These are phyloP conservation scores for Fusarium albidum DNA, from an alignment of 2,329 filamentous ascomycete genomes.

Conservation along the genomic window DNA sequence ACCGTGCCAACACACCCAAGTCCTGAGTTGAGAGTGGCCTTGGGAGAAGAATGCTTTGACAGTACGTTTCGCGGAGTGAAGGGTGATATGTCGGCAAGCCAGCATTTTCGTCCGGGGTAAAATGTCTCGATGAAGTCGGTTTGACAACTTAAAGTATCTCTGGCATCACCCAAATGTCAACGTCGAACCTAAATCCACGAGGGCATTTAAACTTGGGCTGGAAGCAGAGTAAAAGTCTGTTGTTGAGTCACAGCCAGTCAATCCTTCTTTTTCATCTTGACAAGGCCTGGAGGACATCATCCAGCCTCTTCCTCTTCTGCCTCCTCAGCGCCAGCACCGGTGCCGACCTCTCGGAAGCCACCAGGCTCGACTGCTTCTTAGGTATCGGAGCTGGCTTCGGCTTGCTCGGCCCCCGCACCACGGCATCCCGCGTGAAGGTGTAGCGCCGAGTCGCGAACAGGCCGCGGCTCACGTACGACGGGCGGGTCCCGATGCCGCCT, in stretches of 20 bases:
- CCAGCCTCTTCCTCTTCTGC: constrained; percentile 46
- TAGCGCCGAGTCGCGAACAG: constrained; percentile 45
- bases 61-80: too few species aligned
- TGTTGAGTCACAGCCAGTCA: too few species aligned
- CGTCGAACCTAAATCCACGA: not conserved
- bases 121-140: too few species aligned
- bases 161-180: not conserved
- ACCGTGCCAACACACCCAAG: too few species aligned
- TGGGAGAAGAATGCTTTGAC: too few species aligned
- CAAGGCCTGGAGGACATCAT: constrained; percentile 46
- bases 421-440: constrained; percentile 43
- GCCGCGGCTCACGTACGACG: constrained; percentile 48
- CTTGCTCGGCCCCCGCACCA: constrained; percentile 6
- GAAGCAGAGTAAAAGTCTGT: not conserved
- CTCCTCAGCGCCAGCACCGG: constrained; percentile 35
- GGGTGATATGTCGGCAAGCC: too few species aligned
- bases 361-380: constrained; percentile 22
- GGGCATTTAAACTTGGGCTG: not conserved
- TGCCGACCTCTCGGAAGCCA: constrained; percentile 25
- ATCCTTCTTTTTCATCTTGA: constrained; percentile 25
- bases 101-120: too few species aligned
- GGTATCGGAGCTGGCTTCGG: constrained; percentile 11
- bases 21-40: too few species aligned
- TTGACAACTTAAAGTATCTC: not conserved
- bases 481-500: constrained; percentile 45